phyloP scores from a whole-genome alignment of 1,139 yeast genomes.

The Protomyces inundatus region DNA sequence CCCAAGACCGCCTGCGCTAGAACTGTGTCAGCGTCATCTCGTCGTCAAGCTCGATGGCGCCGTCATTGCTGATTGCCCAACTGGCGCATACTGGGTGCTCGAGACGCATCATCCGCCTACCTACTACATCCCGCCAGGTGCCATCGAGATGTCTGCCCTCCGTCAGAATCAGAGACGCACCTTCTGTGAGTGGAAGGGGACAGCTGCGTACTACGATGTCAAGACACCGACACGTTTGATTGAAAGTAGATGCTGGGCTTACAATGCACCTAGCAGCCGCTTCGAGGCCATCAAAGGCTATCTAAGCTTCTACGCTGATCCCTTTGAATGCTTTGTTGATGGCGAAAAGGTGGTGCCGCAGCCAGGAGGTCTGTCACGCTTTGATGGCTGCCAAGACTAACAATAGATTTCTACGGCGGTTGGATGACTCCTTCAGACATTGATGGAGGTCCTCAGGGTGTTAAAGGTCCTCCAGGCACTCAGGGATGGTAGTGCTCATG shows the following conservation, averaged over 20 bases:
- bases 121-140: conserved; percentile 16
- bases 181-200: conserved; percentile 23
- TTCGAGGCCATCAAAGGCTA: conserved; percentile 19
- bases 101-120: conserved; percentile 23
- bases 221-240: not conserved
- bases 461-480: conserved; percentile 22
- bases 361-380: conserved; percentile 12
- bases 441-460: conserved; percentile 16
- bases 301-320: conserved; percentile 20
- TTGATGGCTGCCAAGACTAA: not conserved
- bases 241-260: conserved; percentile 19
- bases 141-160: conserved; percentile 12
- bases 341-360: conserved; percentile 18
- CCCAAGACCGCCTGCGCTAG: conserved; percentile 23
- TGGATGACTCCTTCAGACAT: conserved; percentile 17
- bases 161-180: not conserved
- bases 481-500: conserved; percentile 9
- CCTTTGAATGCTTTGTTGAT: conserved; percentile 18
- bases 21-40: conserved; percentile 10
- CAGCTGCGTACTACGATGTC: conserved; percentile 12
- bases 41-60: conserved; percentile 4
- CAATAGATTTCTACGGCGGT: conserved; percentile 2
- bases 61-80: conserved; percentile 8
- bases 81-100: conserved; percentile 22
- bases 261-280: conserved; percentile 1